Evolutionary conservation across 2,329 filamentous ascomycete species (phyloP).

Genomic region (Simplicillium sp.): DNA sequence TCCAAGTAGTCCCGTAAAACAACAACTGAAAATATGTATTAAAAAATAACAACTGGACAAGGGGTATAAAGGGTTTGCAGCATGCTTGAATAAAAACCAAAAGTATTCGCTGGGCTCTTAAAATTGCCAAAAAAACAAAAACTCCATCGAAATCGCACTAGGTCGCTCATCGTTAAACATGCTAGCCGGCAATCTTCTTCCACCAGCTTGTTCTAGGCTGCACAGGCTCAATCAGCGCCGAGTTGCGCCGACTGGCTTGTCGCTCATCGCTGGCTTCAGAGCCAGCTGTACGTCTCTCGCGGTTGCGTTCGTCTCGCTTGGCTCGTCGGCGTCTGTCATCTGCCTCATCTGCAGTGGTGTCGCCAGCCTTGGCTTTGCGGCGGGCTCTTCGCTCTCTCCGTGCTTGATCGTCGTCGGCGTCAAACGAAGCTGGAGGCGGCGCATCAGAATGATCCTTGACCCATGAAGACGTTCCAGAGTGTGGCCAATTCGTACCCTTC

Average conservation of each 20-base stretch:
- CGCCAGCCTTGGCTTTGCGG: conserved; percentile 33
- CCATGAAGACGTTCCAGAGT: conserved; percentile 57
- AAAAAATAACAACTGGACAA: too few species aligned
- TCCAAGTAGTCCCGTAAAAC: too few species aligned
- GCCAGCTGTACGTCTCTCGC: conserved; percentile 10
- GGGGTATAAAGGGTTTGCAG: too few species aligned
- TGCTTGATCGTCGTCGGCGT: conserved; percentile 36
- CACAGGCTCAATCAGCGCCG: conserved; percentile 2
- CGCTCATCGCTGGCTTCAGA: conserved; percentile 5
- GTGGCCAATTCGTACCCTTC: conserved; percentile 40
- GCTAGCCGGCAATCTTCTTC: conserved; percentile 7
- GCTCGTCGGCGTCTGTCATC: conserved; percentile 32
- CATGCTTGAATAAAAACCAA: too few species aligned
- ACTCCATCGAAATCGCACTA: background rate
- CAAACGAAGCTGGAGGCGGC: conserved; percentile 36
- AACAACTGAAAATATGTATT: too few species aligned
- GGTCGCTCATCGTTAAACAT: background rate
- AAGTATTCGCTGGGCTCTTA: background rate
- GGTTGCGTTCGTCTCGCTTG: conserved; percentile 33
- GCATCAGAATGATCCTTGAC: conserved; percentile 56
- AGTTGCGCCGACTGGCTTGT: conserved; percentile 2
- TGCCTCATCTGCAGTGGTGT: conserved; percentile 30
- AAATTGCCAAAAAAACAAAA: background rate
- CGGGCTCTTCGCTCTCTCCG: conserved; percentile 38
- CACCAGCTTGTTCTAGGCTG: conserved; percentile 6